Conservation (phyloP, 2,329 filamentous ascomycete genomes). For the Pseudopyrenochaeta lycopersici region DNA sequence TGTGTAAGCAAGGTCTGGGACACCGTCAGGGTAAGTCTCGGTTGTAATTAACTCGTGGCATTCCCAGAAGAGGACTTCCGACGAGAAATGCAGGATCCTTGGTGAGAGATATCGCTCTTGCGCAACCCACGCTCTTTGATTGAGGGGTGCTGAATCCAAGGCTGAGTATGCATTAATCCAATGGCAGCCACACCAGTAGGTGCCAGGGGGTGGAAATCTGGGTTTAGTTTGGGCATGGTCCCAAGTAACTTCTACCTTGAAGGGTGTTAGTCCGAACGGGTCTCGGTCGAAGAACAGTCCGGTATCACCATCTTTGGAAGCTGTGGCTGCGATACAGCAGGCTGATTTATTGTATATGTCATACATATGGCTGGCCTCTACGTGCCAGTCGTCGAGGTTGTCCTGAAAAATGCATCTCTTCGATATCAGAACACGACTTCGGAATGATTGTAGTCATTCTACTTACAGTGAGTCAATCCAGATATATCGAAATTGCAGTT, state of each 20-base stretch:
- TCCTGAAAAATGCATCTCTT: constrained; percentile 26
- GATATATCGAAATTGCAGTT: not conserved
- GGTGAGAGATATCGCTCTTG: constrained; percentile 22
- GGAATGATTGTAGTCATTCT: not conserved
- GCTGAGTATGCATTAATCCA: not conserved
- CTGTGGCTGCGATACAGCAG: constrained; percentile 17
- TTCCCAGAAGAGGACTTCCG: constrained; percentile 18
- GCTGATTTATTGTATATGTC: constrained; percentile 13
- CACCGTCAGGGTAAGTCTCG: constrained; percentile 4
- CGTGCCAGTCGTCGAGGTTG: constrained; percentile 11
- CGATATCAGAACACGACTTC: not conserved
- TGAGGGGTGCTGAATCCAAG: constrained; percentile 11
- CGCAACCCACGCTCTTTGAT: constrained; percentile 22
- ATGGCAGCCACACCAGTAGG: not conserved
- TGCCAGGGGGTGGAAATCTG: not conserved
- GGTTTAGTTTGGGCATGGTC: not conserved
- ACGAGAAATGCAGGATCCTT: constrained; percentile 21
- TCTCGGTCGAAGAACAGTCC: constrained; percentile 10
- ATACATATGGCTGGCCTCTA: constrained; percentile 9
- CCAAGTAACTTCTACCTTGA: not conserved
- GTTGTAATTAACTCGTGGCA: constrained; percentile 6
- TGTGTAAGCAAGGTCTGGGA: not conserved
- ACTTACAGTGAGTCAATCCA: constrained; percentile 1
- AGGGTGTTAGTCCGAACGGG: not conserved
- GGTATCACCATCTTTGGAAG: not conserved